Evolutionary conservation across 768 basidiomycete genomes (phyloP).

Genomic region (Termitomyces sp.): DNA sequence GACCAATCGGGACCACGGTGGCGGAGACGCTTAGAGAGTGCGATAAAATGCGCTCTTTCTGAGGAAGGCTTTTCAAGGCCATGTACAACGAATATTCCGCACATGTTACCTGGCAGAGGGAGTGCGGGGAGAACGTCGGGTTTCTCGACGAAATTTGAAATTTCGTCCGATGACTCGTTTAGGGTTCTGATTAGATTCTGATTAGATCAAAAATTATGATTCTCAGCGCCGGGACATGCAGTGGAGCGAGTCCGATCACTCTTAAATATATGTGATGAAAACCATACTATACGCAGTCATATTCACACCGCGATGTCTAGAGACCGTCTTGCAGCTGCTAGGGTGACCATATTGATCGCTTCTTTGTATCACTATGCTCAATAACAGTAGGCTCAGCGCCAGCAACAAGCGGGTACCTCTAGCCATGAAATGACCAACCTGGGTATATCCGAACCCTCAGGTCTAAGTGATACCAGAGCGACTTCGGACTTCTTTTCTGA

Average conservation of each 20-base stretch:
- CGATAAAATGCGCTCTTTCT: conserved; percentile 73
- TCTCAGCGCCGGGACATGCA: neutral
- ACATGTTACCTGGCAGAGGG: conserved; percentile 51
- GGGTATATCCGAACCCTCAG: conserved; percentile 11
- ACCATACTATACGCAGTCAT: conserved; percentile 1
- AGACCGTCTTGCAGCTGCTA: conserved; percentile 35
- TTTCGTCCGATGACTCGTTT: conserved; percentile 15
- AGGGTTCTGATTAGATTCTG: conserved; percentile 17
- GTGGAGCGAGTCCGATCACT: neutral
- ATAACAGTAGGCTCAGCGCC: conserved; percentile 26
- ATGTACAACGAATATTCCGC: conserved; percentile 88
- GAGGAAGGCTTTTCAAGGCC: conserved; percentile 67
- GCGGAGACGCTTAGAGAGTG: conserved; percentile 84
- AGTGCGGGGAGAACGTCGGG: conserved; percentile 6
- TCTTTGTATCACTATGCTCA: neutral
- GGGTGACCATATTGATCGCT: conserved; percentile 20
- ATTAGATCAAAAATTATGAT: conserved; percentile 1
- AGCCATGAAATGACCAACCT: conserved; percentile 29
- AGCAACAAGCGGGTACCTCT: conserved; percentile 19
- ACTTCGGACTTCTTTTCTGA: conserved; percentile 32
- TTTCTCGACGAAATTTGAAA: conserved; percentile 12
- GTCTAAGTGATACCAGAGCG: conserved; percentile 9
- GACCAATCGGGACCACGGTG: conserved; percentile 99
- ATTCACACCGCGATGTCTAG: conserved; percentile 23
- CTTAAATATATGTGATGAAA: neutral